phyloP scores from a whole-genome alignment of 2,329 filamentous ascomycete genomes.

The Sarocladiaceae sp. region DNA sequence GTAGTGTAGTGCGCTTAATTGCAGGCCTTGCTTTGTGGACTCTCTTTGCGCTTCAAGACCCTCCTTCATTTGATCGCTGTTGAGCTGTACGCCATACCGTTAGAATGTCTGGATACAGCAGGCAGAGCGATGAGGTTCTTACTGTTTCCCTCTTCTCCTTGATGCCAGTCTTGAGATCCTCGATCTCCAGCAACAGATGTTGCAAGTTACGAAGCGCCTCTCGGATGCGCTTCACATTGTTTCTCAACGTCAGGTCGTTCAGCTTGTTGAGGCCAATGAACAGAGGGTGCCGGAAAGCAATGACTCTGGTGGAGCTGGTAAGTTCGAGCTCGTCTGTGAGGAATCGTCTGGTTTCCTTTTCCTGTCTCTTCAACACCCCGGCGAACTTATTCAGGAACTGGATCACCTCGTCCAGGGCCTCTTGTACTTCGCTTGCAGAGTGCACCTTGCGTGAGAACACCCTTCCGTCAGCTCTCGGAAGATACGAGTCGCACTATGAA shows the following conservation, averaged over 20 bases:
- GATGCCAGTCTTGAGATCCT: too few relatives aligned
- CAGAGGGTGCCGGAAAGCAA: neutral
- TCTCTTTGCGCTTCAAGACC: too few relatives aligned
- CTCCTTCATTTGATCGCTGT: too few relatives aligned
- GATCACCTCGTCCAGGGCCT: neutral
- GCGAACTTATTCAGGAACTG: neutral
- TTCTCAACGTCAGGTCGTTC: neutral
- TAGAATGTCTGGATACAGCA: too few relatives aligned
- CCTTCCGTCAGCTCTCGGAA: neutral
- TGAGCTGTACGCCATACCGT: too few relatives aligned
- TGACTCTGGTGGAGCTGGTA: neutral
- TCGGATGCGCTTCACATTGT: neutral
- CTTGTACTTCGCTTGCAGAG: neutral
- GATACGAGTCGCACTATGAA: neutral
- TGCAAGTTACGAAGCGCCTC: neutral
- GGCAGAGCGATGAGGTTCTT: too few relatives aligned
- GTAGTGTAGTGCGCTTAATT: too few relatives aligned
- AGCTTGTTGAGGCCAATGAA: conserved; percentile 3
- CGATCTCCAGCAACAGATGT: neutral
- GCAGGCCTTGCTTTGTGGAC: too few relatives aligned
- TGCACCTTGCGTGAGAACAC: neutral
- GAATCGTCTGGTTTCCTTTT: neutral
- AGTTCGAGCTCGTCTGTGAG: neutral
- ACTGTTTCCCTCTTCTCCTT: too few relatives aligned
- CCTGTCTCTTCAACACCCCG: neutral